Percentiles rank a stretch among this genome's conserved stretches.
Conservation (phyloP, 495 filamentous ascomycete species). For the Aspergillus heteromorphus region DNA sequence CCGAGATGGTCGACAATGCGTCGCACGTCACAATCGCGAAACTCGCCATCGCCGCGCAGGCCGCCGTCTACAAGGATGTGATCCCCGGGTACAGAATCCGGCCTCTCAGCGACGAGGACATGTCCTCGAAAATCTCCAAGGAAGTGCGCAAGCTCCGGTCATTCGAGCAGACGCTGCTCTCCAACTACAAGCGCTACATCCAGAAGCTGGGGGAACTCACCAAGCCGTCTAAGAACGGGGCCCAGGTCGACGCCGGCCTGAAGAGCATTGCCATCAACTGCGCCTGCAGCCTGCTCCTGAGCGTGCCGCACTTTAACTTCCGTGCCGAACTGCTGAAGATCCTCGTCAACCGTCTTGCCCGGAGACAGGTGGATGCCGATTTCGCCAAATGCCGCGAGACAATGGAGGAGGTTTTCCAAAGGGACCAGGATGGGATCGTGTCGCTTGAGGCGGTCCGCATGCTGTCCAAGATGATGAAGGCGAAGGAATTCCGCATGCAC, state of each 20-base stretch:
- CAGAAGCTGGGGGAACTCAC: conserved; percentile 60
- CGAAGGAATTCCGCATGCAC: conserved; percentile 69
- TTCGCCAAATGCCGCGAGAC: conserved; percentile 75
- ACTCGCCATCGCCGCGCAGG: conserved; percentile 75
- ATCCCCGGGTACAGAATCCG: conserved; percentile 95
- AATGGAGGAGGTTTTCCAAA: conserved; percentile 73
- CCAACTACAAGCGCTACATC: conserved; percentile 78
- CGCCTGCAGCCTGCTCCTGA: conserved; percentile 67
- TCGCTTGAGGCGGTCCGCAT: conserved; percentile 82
- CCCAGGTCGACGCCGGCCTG: conserved; percentile 37
- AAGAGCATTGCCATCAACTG: conserved; percentile 76
- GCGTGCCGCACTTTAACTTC: conserved; percentile 96
- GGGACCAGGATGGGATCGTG: conserved; percentile 81
- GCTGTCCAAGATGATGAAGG: conserved; percentile 91
- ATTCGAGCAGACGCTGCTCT: conserved; percentile 79
- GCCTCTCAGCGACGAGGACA: conserved; percentile 65
- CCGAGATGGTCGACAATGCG: conserved; percentile 59
- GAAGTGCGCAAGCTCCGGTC: conserved; percentile 74
- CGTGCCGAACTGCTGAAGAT: conserved; percentile 81
- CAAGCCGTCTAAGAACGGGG: conserved; percentile 41
- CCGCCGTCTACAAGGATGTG: conserved; percentile 90
- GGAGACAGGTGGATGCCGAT: conserved; percentile 59
- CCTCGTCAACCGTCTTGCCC: conserved; percentile 73
- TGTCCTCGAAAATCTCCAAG: conserved; percentile 77
- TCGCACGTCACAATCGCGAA: conserved; percentile 70